Percentiles rank a stretch among this genome's conserved stretches.
phyloP scores from a whole-genome alignment of 257 asterid species.

The Penstemon eatonii region DNA sequence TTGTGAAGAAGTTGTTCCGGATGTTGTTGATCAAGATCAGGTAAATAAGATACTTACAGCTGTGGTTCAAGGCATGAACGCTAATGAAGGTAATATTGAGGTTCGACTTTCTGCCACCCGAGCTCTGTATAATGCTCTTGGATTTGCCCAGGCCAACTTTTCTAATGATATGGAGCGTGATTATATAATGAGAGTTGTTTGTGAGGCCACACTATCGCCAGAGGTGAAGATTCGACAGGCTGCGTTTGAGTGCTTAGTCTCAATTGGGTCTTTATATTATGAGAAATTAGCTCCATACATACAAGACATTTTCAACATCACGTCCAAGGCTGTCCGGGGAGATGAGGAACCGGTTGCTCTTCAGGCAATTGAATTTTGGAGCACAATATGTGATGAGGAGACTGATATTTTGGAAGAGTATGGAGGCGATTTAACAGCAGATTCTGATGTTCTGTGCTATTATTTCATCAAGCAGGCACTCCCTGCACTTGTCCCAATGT shows the following conservation, averaged over 20 bases:
- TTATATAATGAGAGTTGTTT: conserved; percentile 80
- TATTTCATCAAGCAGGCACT: conserved; percentile 76
- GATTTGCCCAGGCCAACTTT: conserved; percentile 83
- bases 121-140: conserved; percentile 78
- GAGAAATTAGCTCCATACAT: conserved; percentile 75
- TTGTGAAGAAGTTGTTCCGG: conserved; percentile 84
- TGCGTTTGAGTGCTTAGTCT: conserved; percentile 78
- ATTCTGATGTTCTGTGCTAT: conserved; percentile 72
- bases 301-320: conserved; percentile 68
- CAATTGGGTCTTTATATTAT: conserved; percentile 75
- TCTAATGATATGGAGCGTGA: conserved; percentile 82
- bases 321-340: conserved; percentile 70
- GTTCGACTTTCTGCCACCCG: conserved; percentile 81
- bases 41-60: conserved; percentile 84
- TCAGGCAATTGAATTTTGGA: conserved; percentile 84
- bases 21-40: conserved; percentile 76
- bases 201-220: conserved; percentile 79
- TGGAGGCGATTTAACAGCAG: conserved; percentile 73
- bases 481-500: conserved; percentile 73
- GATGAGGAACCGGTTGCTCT: conserved; percentile 83
- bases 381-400: conserved; percentile 80
- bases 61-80: conserved; percentile 86
- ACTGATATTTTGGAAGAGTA: conserved; percentile 74
- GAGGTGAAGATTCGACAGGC: conserved; percentile 81
- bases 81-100: conserved; percentile 58